Percentiles rank a stretch among this genome's conserved stretches.
Conservation (phyloP, 371 early-diverging fungal species). For the Mucor velutinosus region DNA sequence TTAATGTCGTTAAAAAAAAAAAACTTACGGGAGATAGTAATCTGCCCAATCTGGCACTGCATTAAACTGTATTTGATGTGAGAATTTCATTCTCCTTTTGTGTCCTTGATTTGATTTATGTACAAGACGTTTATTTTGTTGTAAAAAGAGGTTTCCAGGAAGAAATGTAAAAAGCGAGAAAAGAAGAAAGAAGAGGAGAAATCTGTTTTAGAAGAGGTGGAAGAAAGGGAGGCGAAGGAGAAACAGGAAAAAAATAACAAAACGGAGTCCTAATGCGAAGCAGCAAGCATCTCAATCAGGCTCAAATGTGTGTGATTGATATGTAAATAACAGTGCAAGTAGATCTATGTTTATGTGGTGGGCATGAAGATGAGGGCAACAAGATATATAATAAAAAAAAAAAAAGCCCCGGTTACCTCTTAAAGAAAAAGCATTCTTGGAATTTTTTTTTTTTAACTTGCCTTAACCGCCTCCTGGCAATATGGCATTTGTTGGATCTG, state of each 20-base stretch:
- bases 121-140: not conserved
- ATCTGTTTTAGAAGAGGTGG: not conserved
- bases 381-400: too few relatives aligned
- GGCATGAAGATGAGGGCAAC: not conserved
- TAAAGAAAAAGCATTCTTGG: not conserved
- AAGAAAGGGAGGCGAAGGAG: not conserved
- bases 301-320: not conserved
- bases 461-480: conserved; percentile 7
- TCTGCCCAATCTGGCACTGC: conserved; percentile 91
- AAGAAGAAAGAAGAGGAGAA: not conserved
- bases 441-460: too few relatives aligned
- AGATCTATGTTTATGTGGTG: not conserved
- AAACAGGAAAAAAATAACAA: not conserved
- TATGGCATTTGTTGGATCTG: conserved; percentile 21
- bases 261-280: not conserved
- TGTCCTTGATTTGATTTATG: not conserved
- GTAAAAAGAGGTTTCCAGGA: conserved; percentile 1
- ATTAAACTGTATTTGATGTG: conserved; percentile 87
- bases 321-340: not conserved
- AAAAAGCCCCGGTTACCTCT: not conserved
- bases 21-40: conserved; percentile 71
- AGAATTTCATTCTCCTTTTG: conserved; percentile 37
- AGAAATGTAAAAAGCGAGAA: conserved; percentile 3
- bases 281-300: not conserved
- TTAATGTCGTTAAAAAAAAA: not conserved